phyloP scores from a whole-genome alignment of 2,329 filamentous ascomycete species.

The Monosporascus ibericus region DNA sequence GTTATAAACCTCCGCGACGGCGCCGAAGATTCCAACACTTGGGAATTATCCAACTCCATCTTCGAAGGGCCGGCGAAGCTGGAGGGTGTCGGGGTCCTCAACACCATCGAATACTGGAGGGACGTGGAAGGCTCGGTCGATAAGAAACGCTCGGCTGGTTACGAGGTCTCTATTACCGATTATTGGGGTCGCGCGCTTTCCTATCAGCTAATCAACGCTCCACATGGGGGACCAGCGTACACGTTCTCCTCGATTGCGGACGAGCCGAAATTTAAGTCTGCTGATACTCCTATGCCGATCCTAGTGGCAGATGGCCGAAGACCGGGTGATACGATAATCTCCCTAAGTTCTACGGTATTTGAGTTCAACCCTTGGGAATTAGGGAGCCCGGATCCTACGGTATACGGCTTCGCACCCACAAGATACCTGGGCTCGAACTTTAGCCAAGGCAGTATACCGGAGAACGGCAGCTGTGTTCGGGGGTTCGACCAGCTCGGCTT shows the following conservation, averaged over 20 bases:
- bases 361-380: conserved; percentile 79
- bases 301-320: conserved; percentile 63
- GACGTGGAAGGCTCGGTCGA: conserved; percentile 52
- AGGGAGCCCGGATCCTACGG: conserved; percentile 67
- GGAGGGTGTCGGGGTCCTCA: conserved; percentile 17
- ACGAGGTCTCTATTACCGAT: conserved; percentile 62
- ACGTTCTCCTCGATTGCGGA: conserved; percentile 69
- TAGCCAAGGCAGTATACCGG: conserved; percentile 50
- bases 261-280: conserved; percentile 55
- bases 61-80: conserved; percentile 25
- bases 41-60: conserved; percentile 32
- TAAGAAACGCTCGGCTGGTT: conserved; percentile 58
- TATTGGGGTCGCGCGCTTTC: conserved; percentile 67
- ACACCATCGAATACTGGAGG: conserved; percentile 50
- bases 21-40: conserved; percentile 22
- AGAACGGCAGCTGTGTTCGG: conserved; percentile 56
- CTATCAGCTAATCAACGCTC: conserved; percentile 65
- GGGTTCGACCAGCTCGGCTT: conserved; percentile 82
- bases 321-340: conserved; percentile 55
- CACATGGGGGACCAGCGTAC: conserved; percentile 59
- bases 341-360: conserved; percentile 67
- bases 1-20: conserved; percentile 35
- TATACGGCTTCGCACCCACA: conserved; percentile 65
- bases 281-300: conserved; percentile 64
- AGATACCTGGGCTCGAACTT: conserved; percentile 71